Evolutionary conservation across 208 protist species (phyloP), one percentile per base, ranked within the genome.

Genomic region (Crithidia acanthocephali): DNA sequence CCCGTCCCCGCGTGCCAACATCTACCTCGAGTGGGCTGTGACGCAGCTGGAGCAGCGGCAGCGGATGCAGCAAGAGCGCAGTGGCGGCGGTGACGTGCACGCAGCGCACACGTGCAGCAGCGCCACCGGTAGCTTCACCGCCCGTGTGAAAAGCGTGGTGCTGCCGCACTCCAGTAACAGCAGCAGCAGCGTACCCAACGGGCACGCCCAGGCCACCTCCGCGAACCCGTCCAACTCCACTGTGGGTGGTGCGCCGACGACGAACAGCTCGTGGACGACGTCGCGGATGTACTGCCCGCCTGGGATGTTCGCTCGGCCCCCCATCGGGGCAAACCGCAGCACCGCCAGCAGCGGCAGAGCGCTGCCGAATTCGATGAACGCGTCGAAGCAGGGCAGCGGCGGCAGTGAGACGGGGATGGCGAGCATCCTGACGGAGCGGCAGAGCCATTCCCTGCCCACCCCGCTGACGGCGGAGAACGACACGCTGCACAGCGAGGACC

Each of bases 21-120:
- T 73, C 3, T 73, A 73, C 37, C 47, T 73, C 8, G 68, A 73
- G 48, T 73, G 68, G 68, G 58, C 68, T 20, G 68, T 59, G 48
- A 65, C 58, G 47, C 57, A 73, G 58, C 56, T 42, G 33, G 55
- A 65, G 0, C 51, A 71, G 53, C 65, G 30, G 3, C 55, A 30
- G 20, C 51, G 50, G 2, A 42, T 30, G 40, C 57, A 50, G 37
- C 33, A 45, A 33, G 30, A 48, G 16, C 40, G 42, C 0, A 28
- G 44, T 18, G 10, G 35, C 35, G 5, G 11, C 35, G 35, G 35
- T 40, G 48, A 22, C 13, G 25, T 16, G 10, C 33, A 42, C 30
- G 20, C 10, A 2, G 32, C 47, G 1, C 32, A 56, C 32, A 44
- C 61, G n/a, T 15, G n/a, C 62, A 35, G 4, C 58, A 47, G 48